Conservation (phyloP, 2,329 filamentous ascomycete genomes). For the Clonostachys chloroleuca region DNA sequence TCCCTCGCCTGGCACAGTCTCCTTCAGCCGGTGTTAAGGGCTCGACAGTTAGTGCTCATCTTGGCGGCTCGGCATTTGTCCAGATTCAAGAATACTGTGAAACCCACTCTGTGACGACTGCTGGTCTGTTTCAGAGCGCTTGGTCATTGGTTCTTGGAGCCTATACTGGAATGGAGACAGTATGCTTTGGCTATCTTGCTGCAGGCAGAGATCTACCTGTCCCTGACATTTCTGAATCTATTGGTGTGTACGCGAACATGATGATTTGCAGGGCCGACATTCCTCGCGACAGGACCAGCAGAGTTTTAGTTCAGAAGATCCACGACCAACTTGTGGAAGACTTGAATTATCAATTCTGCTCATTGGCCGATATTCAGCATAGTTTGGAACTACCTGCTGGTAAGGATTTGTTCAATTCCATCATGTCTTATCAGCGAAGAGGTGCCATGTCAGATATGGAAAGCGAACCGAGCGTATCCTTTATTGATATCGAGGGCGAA, state of each 20-base stretch:
- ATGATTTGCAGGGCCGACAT: slow-evolving; percentile 30
- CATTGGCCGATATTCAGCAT: slow-evolving; percentile 5
- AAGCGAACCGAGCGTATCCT: no score
- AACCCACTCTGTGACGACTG: neutral
- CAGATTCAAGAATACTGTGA: slow-evolving; percentile 1
- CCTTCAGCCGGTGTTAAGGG: neutral
- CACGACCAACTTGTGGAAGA: slow-evolving; percentile 14
- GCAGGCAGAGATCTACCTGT: slow-evolving; percentile 45
- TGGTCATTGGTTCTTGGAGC: slow-evolving; percentile 3
- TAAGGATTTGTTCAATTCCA: slow-evolving; percentile 7
- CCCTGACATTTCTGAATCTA: slow-evolving; percentile 34
- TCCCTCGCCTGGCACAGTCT: slow-evolving; percentile 5
- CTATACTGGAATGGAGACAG: slow-evolving; percentile 36
- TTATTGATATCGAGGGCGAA: no score
- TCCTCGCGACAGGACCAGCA: neutral
- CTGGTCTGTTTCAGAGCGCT: slow-evolving; percentile 1
- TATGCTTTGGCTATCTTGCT: slow-evolving; percentile 46
- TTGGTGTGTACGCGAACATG: slow-evolving; percentile 50
- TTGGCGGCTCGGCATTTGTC: neutral
- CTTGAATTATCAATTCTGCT: neutral
- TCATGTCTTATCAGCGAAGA: neutral
- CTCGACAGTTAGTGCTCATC: neutral
- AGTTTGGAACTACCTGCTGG: neutral
- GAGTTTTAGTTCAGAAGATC: neutral
- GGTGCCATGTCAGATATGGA: neutral